Evolutionary conservation across 805 yeast species (phyloP), one percentile per base, ranked within the genome.

Genomic region (Kuraishia cidri): DNA sequence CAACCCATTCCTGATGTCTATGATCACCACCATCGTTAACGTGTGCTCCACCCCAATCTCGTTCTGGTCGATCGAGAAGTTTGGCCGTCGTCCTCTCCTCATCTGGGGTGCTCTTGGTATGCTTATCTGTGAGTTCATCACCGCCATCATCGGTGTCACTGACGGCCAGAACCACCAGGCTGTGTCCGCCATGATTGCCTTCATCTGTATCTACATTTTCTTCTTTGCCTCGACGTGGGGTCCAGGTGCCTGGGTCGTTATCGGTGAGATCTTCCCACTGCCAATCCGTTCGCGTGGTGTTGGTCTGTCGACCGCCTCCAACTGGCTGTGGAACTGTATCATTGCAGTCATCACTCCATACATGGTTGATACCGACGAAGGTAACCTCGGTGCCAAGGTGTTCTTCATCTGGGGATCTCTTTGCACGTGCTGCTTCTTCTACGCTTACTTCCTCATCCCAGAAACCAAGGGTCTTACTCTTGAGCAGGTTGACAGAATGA

Each of bases 141-240:
- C 77, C 48, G 87, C 60, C 26, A 57, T 57, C 33, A 44, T 52
- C 21, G 63, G 62, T 43, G 44, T 47, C 25, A 41, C 44, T 22
- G 56, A 53, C 34, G 53, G 50, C 20, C 33, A 42, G 12, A 48
- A 50, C 40, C 35, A 33, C 2, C 37, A 40, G 13, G 52, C 60
- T 18, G 57, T 50, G 35, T 41, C 38, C 28, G 60, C 58, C 13
- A 51, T 56, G 56, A 48, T 58, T 38, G 36, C 60, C 8, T 66
- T 72, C 47, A 61, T 70, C 36, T 72, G 78, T 50, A 52, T 67
- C 25, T 84, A 79, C 51, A 78, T 84, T 43, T 75, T 79, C 35
- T 77, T 78, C 52, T 80, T 81, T 60, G 94, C 92, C 6, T 67
- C 84, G 4, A 72, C 90, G 16, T 84, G 92, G 90, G 90, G 90